Percentiles rank a stretch among this genome's conserved stretches.
These are phyloP conservation scores for Pythium brachiatum DNA, from an alignment of 352 stramenopile genomes.

Conservation along the genomic window DNA sequence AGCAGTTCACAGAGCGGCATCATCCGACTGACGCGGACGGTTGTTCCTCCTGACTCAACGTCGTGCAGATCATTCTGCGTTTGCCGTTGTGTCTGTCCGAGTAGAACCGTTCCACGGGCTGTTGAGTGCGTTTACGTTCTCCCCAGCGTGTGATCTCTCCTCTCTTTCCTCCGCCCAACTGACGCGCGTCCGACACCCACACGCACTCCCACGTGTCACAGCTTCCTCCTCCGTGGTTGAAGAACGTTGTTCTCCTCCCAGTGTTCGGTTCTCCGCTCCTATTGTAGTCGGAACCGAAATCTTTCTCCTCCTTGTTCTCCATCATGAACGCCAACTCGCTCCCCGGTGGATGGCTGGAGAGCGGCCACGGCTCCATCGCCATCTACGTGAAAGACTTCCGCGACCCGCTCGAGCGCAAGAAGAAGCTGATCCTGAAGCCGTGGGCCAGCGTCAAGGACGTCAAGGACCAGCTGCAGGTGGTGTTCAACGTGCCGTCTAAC, in stretches of 20 bases:
- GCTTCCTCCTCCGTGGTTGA: too few relatives aligned
- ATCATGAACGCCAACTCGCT: slow-evolving; percentile 67
- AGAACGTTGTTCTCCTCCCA: too few relatives aligned
- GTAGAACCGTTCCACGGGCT: too few relatives aligned
- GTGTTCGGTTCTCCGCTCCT: not conserved
- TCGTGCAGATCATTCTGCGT: not conserved
- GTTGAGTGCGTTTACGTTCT: too few relatives aligned
- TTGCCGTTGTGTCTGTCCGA: not conserved
- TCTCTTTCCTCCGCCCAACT: too few relatives aligned
- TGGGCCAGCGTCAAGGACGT: slow-evolving; percentile 85
- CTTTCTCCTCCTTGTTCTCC: not conserved
- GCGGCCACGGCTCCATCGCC: slow-evolving; percentile 61
- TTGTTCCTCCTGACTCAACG: not conserved
- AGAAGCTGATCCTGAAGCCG: slow-evolving; percentile 76
- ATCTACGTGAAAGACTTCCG: slow-evolving; percentile 81
- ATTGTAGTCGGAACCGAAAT: too few relatives aligned
- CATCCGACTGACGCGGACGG: slow-evolving; percentile 5
- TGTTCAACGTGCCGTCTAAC: slow-evolving; percentile 76
- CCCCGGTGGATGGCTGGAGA: slow-evolving; percentile 73
- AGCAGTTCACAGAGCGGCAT: not conserved
- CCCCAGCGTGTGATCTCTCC: too few relatives aligned
- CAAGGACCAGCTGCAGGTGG: slow-evolving; percentile 82
- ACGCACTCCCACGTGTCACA: too few relatives aligned
- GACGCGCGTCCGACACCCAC: too few relatives aligned
- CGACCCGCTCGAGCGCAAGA: slow-evolving; percentile 75